These are phyloP conservation scores for Penicillium sp. DNA, from an alignment of 2,329 filamentous ascomycete genomes.

Conservation along the genomic window DNA sequence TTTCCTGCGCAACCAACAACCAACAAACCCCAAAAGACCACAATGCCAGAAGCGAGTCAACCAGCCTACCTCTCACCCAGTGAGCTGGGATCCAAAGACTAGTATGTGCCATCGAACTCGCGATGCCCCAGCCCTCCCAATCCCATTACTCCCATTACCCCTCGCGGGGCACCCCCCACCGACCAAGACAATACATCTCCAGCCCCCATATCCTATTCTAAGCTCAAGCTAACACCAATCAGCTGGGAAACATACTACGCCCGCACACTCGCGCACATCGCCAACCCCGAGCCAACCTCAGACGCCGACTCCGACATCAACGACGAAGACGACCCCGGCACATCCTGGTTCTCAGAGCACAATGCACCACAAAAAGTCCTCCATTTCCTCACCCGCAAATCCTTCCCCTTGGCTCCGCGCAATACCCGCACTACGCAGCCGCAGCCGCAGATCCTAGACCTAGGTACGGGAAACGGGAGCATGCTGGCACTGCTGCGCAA, in stretches of 20 bases:
- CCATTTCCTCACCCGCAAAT: slow-evolving; percentile 55
- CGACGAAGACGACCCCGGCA: slow-evolving; percentile 69
- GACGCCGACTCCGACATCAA: slow-evolving; percentile 61
- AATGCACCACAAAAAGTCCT: slow-evolving; percentile 79
- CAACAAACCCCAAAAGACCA: slow-evolving; percentile 5
- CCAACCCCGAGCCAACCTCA: slow-evolving; percentile 40
- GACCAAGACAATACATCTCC: background rate
- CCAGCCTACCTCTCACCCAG: slow-evolving; percentile 70
- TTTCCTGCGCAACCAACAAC: slow-evolving; percentile 11
- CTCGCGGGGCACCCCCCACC: background rate
- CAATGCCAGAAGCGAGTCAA: slow-evolving; percentile 32
- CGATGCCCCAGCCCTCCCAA: background rate
- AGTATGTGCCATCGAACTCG: slow-evolving; percentile 52
- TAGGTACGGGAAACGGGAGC: slow-evolving; percentile 92
- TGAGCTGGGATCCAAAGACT: slow-evolving; percentile 81
- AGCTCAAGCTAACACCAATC: slow-evolving; percentile 6
- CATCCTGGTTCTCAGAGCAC: slow-evolving; percentile 94
- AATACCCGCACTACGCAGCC: slow-evolving; percentile 25
- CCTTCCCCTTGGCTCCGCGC: slow-evolving; percentile 42
- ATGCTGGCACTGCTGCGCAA: slow-evolving; percentile 76
- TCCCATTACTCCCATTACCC: slow-evolving; percentile 5
- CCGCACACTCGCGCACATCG: slow-evolving; percentile 39
- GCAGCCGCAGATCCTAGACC: slow-evolving; percentile 61
- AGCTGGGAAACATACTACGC: slow-evolving; percentile 58
- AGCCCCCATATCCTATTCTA: background rate